These are phyloP conservation scores for Fusarium devonianum DNA, from an alignment of 2,329 filamentous ascomycete species.

Conservation along the genomic window DNA sequence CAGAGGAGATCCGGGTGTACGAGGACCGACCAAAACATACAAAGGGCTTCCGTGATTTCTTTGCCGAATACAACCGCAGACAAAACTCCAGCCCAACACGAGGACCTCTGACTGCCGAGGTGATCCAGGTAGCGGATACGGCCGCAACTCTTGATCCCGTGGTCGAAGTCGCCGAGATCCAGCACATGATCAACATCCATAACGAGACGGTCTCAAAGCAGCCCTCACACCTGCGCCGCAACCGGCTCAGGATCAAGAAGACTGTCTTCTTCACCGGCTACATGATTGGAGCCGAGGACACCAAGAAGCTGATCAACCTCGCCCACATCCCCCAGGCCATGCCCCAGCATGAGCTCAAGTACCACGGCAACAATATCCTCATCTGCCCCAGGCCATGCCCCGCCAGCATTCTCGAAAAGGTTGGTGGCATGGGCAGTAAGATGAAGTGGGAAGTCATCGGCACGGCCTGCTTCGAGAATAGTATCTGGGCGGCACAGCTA, in stretches of 20 bases:
- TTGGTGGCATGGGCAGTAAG: slow-evolving; percentile 85
- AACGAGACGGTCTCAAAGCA: slow-evolving; percentile 62
- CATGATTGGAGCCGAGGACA: slow-evolving; percentile 76
- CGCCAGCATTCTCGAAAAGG: slow-evolving; percentile 76
- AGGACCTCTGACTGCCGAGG: slow-evolving; percentile 75
- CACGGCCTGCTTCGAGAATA: slow-evolving; percentile 76
- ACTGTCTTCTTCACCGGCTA: slow-evolving; percentile 94
- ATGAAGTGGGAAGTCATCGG: slow-evolving; percentile 85
- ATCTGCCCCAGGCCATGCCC: slow-evolving; percentile 83
- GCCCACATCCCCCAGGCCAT: slow-evolving; percentile 68
- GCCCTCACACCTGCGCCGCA: slow-evolving; percentile 47
- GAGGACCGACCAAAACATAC: slow-evolving; percentile 73
- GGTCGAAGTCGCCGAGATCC: slow-evolving; percentile 81
- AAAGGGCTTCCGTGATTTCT: slow-evolving; percentile 84
- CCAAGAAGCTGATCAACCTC: slow-evolving; percentile 74
- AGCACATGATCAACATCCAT: slow-evolving; percentile 88
- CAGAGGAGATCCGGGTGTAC: slow-evolving; percentile 82
- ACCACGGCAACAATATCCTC: slow-evolving; percentile 88
- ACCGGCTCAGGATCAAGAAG: slow-evolving; percentile 77
- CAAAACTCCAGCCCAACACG: slow-evolving; percentile 60
- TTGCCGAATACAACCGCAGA: slow-evolving; percentile 75
- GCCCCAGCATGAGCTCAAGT: slow-evolving; percentile 75
- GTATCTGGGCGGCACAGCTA: slow-evolving; percentile 86
- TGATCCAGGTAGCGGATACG: slow-evolving; percentile 84
- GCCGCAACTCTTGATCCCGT: slow-evolving; percentile 78